These are phyloP conservation scores for Vigna reflexopilosa DNA, from an alignment of 306 rosid genomes.

Conservation along the genomic window DNA sequence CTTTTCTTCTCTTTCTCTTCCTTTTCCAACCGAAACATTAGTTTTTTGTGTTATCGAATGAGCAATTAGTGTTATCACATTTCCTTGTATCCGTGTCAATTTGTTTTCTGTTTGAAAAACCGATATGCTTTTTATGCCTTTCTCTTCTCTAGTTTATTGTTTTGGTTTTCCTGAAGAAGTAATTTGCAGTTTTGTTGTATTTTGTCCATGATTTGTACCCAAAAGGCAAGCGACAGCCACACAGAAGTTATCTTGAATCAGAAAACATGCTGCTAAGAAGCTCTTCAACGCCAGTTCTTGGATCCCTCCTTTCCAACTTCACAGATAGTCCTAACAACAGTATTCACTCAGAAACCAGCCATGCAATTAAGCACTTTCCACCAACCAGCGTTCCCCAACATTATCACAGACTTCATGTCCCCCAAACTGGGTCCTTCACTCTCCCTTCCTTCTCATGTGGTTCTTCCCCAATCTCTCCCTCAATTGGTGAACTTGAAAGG, in stretches of 20 bases:
- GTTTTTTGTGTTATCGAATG: not conserved
- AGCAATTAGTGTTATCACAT: not conserved
- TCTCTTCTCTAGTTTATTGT: slow-evolving; percentile 1
- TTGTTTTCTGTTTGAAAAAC: not conserved
- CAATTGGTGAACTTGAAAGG: slow-evolving; percentile 54
- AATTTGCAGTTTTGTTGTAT: slow-evolving; percentile 6
- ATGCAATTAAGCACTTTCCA: slow-evolving; percentile 50
- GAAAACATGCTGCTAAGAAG: slow-evolving; percentile 78
- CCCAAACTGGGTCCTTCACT: slow-evolving; percentile 48
- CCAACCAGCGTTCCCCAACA: slow-evolving; percentile 45
- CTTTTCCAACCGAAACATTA: not conserved
- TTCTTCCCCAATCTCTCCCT: slow-evolving; percentile 82
- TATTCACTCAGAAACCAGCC: slow-evolving; percentile 53
- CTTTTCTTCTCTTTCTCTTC: slow-evolving; percentile 13
- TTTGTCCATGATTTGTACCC: slow-evolving; percentile 1
- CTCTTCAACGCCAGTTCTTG: slow-evolving; percentile 90
- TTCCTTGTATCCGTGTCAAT: slow-evolving; percentile 5
- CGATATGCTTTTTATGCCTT: not conserved
- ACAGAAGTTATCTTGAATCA: slow-evolving; percentile 31
- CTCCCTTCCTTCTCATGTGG: slow-evolving; percentile 52
- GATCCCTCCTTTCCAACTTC: slow-evolving; percentile 70
- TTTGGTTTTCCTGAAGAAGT: not conserved
- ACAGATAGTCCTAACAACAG: slow-evolving; percentile 59
- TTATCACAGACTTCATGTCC: slow-evolving; percentile 50
- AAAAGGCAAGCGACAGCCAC: slow-evolving; percentile 25